Evolutionary conservation across 2,329 filamentous ascomycete species (phyloP), one percentile per base, ranked within the genome.

Genomic region (Fusarium bulbicola): DNA sequence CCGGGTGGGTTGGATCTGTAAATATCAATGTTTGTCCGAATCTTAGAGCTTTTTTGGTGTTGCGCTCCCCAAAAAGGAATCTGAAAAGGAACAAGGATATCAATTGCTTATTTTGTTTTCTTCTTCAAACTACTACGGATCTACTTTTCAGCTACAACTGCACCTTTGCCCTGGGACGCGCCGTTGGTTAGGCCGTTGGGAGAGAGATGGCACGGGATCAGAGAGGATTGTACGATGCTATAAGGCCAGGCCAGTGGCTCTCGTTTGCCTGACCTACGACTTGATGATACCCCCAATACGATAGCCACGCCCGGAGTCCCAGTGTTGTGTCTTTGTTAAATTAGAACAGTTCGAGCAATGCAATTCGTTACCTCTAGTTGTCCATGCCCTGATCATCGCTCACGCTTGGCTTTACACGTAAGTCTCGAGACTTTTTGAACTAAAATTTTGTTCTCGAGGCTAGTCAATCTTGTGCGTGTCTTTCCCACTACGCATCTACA

Each of bases 1-100:
- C 73, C 73, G 80, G 80, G 73, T 78, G 76, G 80, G 78, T 76
- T 80, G 78, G 76, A 76, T 79, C 74, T 80, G 77, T 81, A 79
- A 73, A 78, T 79, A 78, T 77, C 70, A 74, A 74, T 70, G 74
- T 71, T 76, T 77, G 59, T 74, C 72, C 64, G 73, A 75, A 74
- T 72, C 63, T 67, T 66, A 61, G 54, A 62, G 66, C 66, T 75
- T 74, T 76, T 76, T 78, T 78, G 77, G 76, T 67, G 75, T 74
- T 59, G 66, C 63, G 77, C 72, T 74, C 72, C 72, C 73, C 66
- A 70, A 70, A 58, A 69, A 76, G 73, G 74, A 66, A 73, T 72
- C 54, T 74, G 70, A 70, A 73, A 63, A 72, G 72, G 68, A 78
- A 59, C 63, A 76, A 73, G 76, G 74, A 76, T 74, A 69, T 71